phyloP scores from a whole-genome alignment of 2,329 filamentous ascomycete species.

The Verticillium zaregamsianum region DNA sequence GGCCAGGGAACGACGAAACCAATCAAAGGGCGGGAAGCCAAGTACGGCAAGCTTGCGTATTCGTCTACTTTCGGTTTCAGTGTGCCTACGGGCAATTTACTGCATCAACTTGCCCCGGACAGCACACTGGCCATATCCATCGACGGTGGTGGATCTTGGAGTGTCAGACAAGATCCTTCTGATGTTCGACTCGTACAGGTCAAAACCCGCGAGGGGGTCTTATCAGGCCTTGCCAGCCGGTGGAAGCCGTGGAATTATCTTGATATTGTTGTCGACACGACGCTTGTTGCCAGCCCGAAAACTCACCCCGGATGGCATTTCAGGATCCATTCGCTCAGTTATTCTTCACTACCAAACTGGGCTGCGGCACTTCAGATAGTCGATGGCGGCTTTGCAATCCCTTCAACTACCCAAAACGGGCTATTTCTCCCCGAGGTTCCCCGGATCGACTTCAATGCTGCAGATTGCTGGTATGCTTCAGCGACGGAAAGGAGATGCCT shows the following conservation, averaged over 20 bases:
- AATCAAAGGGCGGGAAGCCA: constrained; percentile 29
- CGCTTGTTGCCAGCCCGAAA: constrained; percentile 2
- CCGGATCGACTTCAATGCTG: background rate
- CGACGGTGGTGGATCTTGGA: constrained; percentile 13
- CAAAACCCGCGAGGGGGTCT: background rate
- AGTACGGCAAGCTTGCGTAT: constrained; percentile 34
- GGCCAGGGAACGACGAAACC: constrained; percentile 27
- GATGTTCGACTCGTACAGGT: constrained; percentile 3
- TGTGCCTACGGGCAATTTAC: constrained; percentile 23
- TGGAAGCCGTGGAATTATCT: constrained; percentile 12
- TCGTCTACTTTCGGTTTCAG: constrained; percentile 33
- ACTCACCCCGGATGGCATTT: constrained; percentile 9
- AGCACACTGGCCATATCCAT: constrained; percentile 11
- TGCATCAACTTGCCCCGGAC: constrained; percentile 18
- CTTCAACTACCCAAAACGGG: background rate
- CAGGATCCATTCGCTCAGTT: constrained; percentile 8
- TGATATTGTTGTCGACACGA: constrained; percentile 9
- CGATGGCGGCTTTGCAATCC: constrained; percentile 13
- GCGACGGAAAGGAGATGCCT: background rate
- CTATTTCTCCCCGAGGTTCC: background rate
- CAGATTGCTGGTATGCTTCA: background rate
- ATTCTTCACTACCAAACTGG: constrained; percentile 3
- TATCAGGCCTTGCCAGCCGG: constrained; percentile 5
- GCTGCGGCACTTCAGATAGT: constrained; percentile 6
- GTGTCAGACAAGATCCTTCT: constrained; percentile 5